A percentile compares a stretch with the other conserved stretches of the same genome.
These are phyloP conservation scores for Nematocida major DNA, from an alignment of 371 early-diverging fungal genomes.

Conservation along the genomic window DNA sequence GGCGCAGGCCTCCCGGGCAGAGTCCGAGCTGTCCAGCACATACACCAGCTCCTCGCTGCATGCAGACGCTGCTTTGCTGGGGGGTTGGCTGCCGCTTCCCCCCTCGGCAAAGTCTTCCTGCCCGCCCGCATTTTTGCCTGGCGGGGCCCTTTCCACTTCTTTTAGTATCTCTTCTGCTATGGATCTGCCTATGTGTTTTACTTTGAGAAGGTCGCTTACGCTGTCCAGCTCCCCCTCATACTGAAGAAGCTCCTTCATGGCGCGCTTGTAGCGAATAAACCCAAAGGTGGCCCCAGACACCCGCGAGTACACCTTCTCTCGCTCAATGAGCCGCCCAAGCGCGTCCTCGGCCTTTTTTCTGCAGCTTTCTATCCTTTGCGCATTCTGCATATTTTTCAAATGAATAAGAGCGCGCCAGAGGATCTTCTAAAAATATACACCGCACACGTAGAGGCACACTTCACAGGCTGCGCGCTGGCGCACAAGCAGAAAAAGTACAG, in stretches of 20 bases:
- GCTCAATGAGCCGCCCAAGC: constrained; percentile 2
- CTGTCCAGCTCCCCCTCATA: background rate
- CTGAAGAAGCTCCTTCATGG: constrained; percentile 22
- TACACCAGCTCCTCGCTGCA: no score
- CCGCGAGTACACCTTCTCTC: background rate
- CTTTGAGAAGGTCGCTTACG: background rate
- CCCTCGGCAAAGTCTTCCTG: no score
- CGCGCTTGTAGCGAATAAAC: constrained; percentile 7
- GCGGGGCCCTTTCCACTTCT: no score
- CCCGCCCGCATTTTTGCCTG: no score
- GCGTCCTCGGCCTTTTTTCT: background rate
- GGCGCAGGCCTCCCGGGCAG: no score
- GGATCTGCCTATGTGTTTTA: constrained; percentile 1
- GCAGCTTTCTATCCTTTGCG: background rate
- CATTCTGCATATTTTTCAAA: background rate
- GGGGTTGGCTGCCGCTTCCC: no score
- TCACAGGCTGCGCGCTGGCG: background rate
- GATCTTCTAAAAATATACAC: constrained; percentile 12
- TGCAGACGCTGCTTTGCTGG: no score
- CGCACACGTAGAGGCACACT: background rate
- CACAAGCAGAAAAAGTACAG: background rate
- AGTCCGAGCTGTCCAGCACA: no score
- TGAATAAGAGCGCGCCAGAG: constrained; percentile 5
- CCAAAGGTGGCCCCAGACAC: constrained; percentile 20
- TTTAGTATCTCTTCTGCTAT: background rate